Evolutionary conservation across 257 asterid species (phyloP), one percentile per base, ranked within the genome.

Genomic region (Plantago ovata): DNA sequence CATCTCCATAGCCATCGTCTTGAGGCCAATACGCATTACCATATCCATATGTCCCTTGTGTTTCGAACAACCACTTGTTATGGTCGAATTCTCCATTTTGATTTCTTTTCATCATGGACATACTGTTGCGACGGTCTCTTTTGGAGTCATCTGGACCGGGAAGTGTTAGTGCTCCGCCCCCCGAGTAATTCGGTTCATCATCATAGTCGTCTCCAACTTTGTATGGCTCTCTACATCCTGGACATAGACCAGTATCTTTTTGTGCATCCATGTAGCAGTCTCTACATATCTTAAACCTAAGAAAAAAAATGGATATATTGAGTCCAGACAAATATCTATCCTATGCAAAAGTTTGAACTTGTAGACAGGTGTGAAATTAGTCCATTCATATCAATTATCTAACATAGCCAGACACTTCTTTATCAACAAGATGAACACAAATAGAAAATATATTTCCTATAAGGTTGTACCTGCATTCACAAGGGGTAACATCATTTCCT

Each of bases 221-320:
- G 75, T 89, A 89, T 3, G 78, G 74, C 63, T 89, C 96, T 79
- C 81, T 89, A 64, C 96, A 85, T 43, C 96, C 95, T 0, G 96
- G 96, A 44, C 96, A 89, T 5, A 75, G 9, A 6, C 91, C 85
- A 0, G 83, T 70, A 6, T 83, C 95, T 14, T 83, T 89, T 42
- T 81, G 89, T 43, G 96, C 91, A 19, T 89, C 96, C 91, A 85
- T 74, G 77, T 77, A 89, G 76, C 97, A 89, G 32, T 89, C 97
- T 68, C 95, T 73, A 57, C 95, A 89, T 15, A 89, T 89, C 65
- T 89, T 89, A 73, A 71, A 89, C 87, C 90, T 84, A 71, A 33
- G 14, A 65, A 32, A 8, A 57, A 10, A 12, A 10, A 36, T 16
- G 54, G 50, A 44, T 4, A n/a, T 44, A 14, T n/a, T 4, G 7